Percentiles rank a stretch among this genome's conserved stretches.
phyloP scores from a whole-genome alignment of 2,329 filamentous ascomycete species.

The Arthroderma sp. region DNA sequence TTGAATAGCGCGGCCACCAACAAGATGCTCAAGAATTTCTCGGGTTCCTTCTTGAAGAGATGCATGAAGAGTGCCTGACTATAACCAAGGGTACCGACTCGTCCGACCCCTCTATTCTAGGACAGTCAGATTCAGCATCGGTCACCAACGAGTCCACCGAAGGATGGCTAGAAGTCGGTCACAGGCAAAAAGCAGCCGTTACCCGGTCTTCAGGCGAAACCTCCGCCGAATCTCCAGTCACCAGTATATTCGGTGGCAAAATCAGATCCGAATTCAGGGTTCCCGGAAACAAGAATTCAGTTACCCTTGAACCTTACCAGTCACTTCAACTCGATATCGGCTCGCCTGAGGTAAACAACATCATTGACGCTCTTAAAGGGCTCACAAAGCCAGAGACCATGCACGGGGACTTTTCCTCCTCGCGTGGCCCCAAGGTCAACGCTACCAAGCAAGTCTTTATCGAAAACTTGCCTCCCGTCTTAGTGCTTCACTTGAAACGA shows the following conservation, averaged over 20 bases:
- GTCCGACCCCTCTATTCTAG: slow-evolving; percentile 34
- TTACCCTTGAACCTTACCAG: slow-evolving; percentile 87
- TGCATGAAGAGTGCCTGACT: slow-evolving; percentile 81
- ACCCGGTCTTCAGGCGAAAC: slow-evolving; percentile 73
- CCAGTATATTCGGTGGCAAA: slow-evolving; percentile 86
- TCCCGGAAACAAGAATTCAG: slow-evolving; percentile 74
- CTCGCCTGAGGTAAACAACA: slow-evolving; percentile 72
- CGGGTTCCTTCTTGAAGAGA: slow-evolving; percentile 77
- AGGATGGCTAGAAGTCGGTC: slow-evolving; percentile 91
- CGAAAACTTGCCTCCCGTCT: slow-evolving; percentile 74
- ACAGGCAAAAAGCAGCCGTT: slow-evolving; percentile 73
- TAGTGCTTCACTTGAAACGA: slow-evolving; percentile 90
- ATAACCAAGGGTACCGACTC: slow-evolving; percentile 48
- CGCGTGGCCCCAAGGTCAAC: slow-evolving; percentile 59
- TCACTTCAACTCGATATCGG: slow-evolving; percentile 91
- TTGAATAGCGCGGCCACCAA: slow-evolving; percentile 67
- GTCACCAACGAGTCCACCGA: slow-evolving; percentile 33
- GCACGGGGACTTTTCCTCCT: slow-evolving; percentile 70
- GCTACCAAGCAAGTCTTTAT: slow-evolving; percentile 94
- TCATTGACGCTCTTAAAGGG: slow-evolving; percentile 76
- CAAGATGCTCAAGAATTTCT: slow-evolving; percentile 97
- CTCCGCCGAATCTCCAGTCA: slow-evolving; percentile 65
- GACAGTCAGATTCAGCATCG: slow-evolving; percentile 27
- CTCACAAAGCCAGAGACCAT: slow-evolving; percentile 74
- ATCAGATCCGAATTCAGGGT: slow-evolving; percentile 80